Percentiles rank a stretch among this genome's conserved stretches.
These are phyloP conservation scores for Podospora pseudopauciseta DNA, from an alignment of 495 filamentous ascomycete species.

Conservation along the genomic window DNA sequence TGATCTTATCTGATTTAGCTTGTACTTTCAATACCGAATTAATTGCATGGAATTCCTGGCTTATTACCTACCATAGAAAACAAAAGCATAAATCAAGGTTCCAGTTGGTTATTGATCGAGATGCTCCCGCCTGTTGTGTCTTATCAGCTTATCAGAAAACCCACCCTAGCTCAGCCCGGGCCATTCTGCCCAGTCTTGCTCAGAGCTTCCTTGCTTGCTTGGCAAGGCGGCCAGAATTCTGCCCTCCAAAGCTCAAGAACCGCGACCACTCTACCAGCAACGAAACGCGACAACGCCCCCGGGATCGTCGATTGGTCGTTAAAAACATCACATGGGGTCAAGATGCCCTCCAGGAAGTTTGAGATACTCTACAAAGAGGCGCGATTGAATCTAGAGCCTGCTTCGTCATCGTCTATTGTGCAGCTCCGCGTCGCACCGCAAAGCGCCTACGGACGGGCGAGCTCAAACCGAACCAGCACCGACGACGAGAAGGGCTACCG, in stretches of 20 bases:
- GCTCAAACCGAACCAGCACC: slow-evolving; percentile 32
- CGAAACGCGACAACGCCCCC: slow-evolving; percentile 23
- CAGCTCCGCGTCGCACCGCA: slow-evolving; percentile 65
- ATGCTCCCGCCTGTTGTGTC: background rate
- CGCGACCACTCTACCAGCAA: slow-evolving; percentile 23
- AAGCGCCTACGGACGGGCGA: slow-evolving; percentile 39
- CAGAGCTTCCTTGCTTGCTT: slow-evolving; percentile 18
- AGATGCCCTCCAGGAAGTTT: slow-evolving; percentile 42
- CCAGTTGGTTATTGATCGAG: background rate
- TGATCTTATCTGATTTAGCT: background rate
- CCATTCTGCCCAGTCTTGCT: slow-evolving; percentile 14
- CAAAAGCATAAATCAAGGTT: background rate
- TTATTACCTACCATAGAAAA: background rate
- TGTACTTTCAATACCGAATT: background rate
- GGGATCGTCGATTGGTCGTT: slow-evolving; percentile 22
- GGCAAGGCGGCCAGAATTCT: slow-evolving; percentile 28
- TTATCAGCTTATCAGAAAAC: background rate
- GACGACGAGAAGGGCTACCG: slow-evolving; percentile 75
- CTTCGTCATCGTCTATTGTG: slow-evolving; percentile 62
- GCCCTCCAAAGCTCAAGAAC: slow-evolving; percentile 24
- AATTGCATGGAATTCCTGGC: background rate
- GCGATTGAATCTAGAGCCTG: slow-evolving; percentile 73
- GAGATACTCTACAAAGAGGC: slow-evolving; percentile 77
- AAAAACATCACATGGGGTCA: slow-evolving; percentile 34
- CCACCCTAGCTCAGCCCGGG: background rate